Evolutionary conservation across 768 basidiomycete genomes (phyloP).

Genomic region (Kondoa subrosea): DNA sequence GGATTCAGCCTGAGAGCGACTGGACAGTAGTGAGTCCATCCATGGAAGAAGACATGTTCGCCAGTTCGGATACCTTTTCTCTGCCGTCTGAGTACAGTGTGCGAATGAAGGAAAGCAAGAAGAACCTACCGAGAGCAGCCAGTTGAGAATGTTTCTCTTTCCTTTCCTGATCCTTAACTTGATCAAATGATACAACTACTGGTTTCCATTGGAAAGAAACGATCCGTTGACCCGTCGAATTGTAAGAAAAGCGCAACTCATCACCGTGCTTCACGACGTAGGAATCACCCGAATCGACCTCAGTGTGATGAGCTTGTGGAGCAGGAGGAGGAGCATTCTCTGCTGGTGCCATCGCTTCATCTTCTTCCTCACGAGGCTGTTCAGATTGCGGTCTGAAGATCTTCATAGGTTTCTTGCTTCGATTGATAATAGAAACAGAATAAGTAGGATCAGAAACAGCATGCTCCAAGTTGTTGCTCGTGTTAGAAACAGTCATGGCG

Average conservation of each 20-base stretch:
- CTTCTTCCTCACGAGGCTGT: background rate
- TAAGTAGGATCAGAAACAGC: background rate
- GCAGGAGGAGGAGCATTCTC: too few relatives aligned
- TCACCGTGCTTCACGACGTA: too few relatives aligned
- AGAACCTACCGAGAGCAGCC: background rate
- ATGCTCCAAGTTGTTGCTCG: background rate
- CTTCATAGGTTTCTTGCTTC: background rate
- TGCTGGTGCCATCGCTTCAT: background rate
- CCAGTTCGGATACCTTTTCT: background rate
- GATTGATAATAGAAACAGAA: background rate
- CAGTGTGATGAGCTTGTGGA: too few relatives aligned
- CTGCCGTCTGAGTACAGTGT: background rate
- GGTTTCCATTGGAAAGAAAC: background rate
- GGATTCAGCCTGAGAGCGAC: background rate
- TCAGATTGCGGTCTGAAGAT: too few relatives aligned
- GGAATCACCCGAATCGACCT: too few relatives aligned
- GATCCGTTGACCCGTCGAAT: background rate
- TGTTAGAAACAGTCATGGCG: background rate
- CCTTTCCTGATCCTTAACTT: too few relatives aligned
- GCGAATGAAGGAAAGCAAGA: background rate
- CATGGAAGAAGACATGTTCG: background rate
- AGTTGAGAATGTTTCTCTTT: background rate
- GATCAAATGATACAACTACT: background rate
- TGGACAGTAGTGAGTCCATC: background rate
- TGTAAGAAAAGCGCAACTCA: background rate